Base-by-base conservation (phyloP, 768 basidiomycete species). In the Nidula microcarpa region DNA sequence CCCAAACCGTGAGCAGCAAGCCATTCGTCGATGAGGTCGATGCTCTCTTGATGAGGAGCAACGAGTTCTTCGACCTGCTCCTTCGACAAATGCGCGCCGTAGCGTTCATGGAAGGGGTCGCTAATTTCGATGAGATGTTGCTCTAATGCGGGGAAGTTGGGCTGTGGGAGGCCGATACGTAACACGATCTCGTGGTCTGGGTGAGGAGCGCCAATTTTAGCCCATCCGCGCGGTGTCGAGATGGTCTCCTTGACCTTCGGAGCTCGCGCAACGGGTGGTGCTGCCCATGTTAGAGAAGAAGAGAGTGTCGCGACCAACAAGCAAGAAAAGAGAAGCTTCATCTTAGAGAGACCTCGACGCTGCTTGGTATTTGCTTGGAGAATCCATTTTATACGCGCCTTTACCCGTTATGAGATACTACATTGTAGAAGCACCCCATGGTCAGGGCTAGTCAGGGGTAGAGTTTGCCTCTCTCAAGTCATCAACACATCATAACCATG, bases 41-140 rank as follows among this genome's bases (percentile, higher is more conserved):
- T 54, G 47, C 80, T 84, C 48, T 77, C 73, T 0, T 72, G 69
- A 57, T 77, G 74, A 2, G 88, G 89, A 16, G 81, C 74, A 49
- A 88, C 76, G 44, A 88, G 69, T 1, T 61, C 72, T 44, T 88
- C 85, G 2, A 85, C 83, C 56, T 89, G 80, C 51, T 79, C 81
- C 65, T 85, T 86, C 52, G 85, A 77, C 39, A 90, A 66, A 62
- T 82, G 73, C 16, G 73, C 68, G 1, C 82, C 83, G 58, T 84
- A 85, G 35, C 79, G 78, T 32, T 62, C 55, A 53, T 85, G 82
- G 44, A 64, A 65, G 0, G 84, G 84, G 60, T 85, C 72, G 59
- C 81, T 83, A n/a, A 84, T 70, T 63, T 84, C 78, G 62, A 71
- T 79, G 4, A 86, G 64, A 44, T 79, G 77, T 36, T 76, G 63